phyloP scores from a whole-genome alignment of 345 rosid genomes.

The Balakata baccata region DNA sequence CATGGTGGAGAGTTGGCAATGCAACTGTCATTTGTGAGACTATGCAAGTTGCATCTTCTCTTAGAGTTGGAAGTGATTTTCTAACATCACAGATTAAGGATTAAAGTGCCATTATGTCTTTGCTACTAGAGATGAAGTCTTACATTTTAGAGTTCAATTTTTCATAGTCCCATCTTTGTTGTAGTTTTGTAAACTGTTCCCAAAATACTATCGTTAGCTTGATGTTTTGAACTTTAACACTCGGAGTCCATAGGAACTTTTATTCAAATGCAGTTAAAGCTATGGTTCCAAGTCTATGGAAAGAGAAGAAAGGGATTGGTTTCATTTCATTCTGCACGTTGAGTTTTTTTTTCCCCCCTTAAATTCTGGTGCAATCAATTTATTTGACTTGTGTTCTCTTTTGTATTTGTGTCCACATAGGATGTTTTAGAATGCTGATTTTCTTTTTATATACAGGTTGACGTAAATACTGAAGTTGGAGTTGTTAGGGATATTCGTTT shows the following conservation, averaged over 20 bases:
- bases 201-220: neutral
- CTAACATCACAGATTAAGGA: neutral
- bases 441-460: slow-evolving; percentile 54
- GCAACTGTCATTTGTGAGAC: neutral
- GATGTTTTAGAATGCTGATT: slow-evolving; percentile 15
- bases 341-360: too few relatives aligned
- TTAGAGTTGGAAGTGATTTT: neutral
- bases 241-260: neutral
- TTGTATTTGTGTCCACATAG: neutral
- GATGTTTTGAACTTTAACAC: neutral
- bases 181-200: too few relatives aligned
- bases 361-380: neutral
- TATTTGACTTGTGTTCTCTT: neutral
- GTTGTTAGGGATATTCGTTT: slow-evolving; percentile 90
- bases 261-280: neutral
- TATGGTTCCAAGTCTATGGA: neutral
- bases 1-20: neutral
- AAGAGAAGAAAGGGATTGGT: neutral
- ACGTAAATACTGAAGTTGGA: slow-evolving; percentile 96
- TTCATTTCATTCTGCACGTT: neutral
- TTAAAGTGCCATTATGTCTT: neutral
- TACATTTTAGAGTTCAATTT: neutral
- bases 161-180: neutral
- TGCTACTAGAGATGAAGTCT: neutral
- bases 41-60: neutral